Evolutionary conservation across 2,329 filamentous ascomycete genomes (phyloP), one percentile per base, ranked within the genome.

Genomic region (Epichloe festucae): DNA sequence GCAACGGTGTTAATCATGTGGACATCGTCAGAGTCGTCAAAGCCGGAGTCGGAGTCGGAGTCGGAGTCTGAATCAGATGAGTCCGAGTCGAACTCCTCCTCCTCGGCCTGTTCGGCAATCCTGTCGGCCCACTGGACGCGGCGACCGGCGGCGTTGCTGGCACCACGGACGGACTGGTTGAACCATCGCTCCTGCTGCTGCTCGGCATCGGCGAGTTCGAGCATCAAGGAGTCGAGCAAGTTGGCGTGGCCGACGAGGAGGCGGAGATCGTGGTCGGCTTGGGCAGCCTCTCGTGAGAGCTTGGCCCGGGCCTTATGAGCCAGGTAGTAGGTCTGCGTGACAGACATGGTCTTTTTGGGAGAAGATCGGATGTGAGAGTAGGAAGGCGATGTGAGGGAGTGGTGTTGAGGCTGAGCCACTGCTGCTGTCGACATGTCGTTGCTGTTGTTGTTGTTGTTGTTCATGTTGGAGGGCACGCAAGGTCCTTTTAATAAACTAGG

Each of bases 261-360:
- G 66, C 91, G 84, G 57, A 98, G 87, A 76, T 97, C 84, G 78
- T 97, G 93, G 67, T 97, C 91, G 62, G 88, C 77, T 64, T 85
- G 85, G 70, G 84, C 82, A 74, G 93, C 93, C 75, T 97, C 91
- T 58, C 79, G 81, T 59, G 89, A 89, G 65, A 98, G 89, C 89
- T 98, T 98, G 62, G 84, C 85, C 69, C 93, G 84, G 67, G 93
- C 93, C 72, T 90, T 91, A 78, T 95, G 90, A 67, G 93, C 93
- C 63, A 97, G 85, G 76, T 89, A 95, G 85, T 97, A 98, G 56
- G 91, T 97, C 73, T 96, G 89, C 31, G 91, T 94, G 74, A 97
- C 85, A 68, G 87, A 94, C 93, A 97, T 97, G 73, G 85, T 90
- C 72, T 89, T 87, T 74, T 85, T 77, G 58, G 72, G 69, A 48